Conservation (phyloP, 2,329 filamentous ascomycete genomes). For the Alternaria brassicicola region DNA sequence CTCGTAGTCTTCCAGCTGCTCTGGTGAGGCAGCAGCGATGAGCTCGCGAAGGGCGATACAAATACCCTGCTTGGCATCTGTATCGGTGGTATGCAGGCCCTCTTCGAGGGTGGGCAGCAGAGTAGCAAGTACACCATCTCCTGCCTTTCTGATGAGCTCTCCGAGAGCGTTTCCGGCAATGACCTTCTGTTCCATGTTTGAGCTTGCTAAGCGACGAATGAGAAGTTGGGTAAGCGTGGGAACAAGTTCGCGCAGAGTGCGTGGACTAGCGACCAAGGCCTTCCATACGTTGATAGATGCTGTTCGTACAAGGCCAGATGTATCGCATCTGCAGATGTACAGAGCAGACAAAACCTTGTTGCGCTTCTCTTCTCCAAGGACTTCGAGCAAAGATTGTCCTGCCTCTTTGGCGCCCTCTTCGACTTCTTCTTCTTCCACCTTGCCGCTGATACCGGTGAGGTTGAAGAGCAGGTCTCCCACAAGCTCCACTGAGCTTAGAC, state of each 20-base stretch:
- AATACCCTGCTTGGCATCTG: conserved; percentile 94
- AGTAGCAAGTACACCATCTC: conserved; percentile 87
- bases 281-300: conserved; percentile 97
- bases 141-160: conserved; percentile 95
- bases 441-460: conserved; percentile 88
- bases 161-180: conserved; percentile 97
- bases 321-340: conserved; percentile 97
- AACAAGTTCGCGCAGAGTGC: conserved; percentile 91
- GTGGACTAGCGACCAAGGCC: conserved; percentile 88
- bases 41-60: conserved; percentile 95
- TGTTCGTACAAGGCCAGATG: conserved; percentile 84
- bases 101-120: conserved; percentile 91
- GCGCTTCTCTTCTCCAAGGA: conserved; percentile 92
- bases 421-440: conserved; percentile 75
- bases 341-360: conserved; percentile 97
- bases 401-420: conserved; percentile 85
- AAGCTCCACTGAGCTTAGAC: conserved; percentile 96
- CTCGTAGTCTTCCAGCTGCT: conserved; percentile 91
- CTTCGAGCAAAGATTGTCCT: conserved; percentile 88
- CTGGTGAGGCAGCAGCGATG: conserved; percentile 84
- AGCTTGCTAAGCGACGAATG: conserved; percentile 89
- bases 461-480: conserved; percentile 98
- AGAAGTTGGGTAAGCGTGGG: conserved; percentile 94
- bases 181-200: conserved; percentile 98
- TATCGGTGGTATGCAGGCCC: conserved; percentile 86